Evolutionary conservation across 352 stramenopile species (phyloP).

Genomic region (Pythium periplocum): DNA sequence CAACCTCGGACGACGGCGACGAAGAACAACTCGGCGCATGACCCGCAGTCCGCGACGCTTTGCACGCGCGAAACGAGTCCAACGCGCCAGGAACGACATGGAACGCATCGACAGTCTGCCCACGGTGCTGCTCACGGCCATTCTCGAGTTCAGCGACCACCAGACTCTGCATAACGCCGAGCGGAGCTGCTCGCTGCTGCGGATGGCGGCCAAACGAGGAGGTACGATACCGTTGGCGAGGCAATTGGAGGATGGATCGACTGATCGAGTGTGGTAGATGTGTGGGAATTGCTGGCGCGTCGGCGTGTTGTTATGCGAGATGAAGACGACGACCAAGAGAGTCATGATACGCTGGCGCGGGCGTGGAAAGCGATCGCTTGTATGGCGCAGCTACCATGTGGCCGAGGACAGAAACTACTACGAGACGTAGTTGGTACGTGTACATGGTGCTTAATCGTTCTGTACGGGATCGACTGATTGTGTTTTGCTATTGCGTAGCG

Average conservation of each 20-base stretch:
- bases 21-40: too few relatives aligned
- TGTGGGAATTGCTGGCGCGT: slow-evolving; percentile 18
- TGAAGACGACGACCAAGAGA: background rate
- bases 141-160: slow-evolving; percentile 26
- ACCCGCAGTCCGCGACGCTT: too few relatives aligned
- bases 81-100: too few relatives aligned
- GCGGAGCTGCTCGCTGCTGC: slow-evolving; percentile 11
- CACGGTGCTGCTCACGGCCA: slow-evolving; percentile 18
- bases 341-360: too few relatives aligned
- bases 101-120: slow-evolving; percentile 13
- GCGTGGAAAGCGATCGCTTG: slow-evolving; percentile 26
- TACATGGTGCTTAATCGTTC: background rate
- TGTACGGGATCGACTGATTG: background rate
- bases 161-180: slow-evolving; percentile 22
- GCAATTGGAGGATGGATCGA: background rate
- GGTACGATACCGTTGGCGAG: slow-evolving; percentile 5
- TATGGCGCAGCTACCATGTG: slow-evolving; percentile 10
- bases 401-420: slow-evolving; percentile 16
- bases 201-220: slow-evolving; percentile 6
- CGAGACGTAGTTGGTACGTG: slow-evolving; percentile 22
- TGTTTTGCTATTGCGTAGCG: slow-evolving; percentile 2
- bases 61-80: too few relatives aligned
- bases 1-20: too few relatives aligned
- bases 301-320: slow-evolving; percentile 13
- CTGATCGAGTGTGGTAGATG: slow-evolving; percentile 2